Evolutionary conservation across 1,139 yeast genomes (phyloP), one percentile per base, ranked within the genome.

Genomic region (Pichia sp.): DNA sequence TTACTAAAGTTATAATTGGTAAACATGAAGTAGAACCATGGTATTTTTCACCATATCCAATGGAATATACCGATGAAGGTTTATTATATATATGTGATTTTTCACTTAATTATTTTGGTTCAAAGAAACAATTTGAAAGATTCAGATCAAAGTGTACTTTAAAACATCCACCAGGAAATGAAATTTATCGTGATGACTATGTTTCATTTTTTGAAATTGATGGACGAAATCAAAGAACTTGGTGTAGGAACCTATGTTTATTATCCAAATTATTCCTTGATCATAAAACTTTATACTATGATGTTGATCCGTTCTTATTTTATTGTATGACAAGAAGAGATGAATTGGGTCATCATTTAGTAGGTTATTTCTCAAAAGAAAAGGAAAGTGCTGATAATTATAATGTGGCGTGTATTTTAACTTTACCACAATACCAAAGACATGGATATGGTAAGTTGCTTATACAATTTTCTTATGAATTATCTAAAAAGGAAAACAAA

Each of bases 101-200:
- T 61, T 82, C 97, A 2, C 66, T 94, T 50, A 80, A 86, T 46
- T 94, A 87, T 64, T 92, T 87, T 66, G 95, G 95, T 1, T 86
- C 96, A 0, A 72, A 74, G 51, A 87, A 86, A 60, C 97, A 90
- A 65, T 92, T 90, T 68, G 95, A 90, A 66, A 70, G 99, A 50
- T 92, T 87, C 66, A 73, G 97, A 58, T 65, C 78, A 24, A 92
- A 92, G 61, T 86, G 95, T 58, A 82, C 95, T 4, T 70, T 83
- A 67, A 80, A 82, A 56, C 97, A 92, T 59, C 99, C 99, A 0
- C 98, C 99, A 0, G 99, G 99, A 0, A 92, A 92, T 65, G 98
- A 92, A 61, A 90, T 92, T 20, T 92, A 92, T 63, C 71, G 98
- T 45, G 98, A 94, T 62, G 87, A 78, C 16, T 73, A 76, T 53